A percentile compares a stretch with the other conserved stretches of the same genome.
Conservation (phyloP, 495 filamentous ascomycete species). For the Aspergillus affinis region DNA sequence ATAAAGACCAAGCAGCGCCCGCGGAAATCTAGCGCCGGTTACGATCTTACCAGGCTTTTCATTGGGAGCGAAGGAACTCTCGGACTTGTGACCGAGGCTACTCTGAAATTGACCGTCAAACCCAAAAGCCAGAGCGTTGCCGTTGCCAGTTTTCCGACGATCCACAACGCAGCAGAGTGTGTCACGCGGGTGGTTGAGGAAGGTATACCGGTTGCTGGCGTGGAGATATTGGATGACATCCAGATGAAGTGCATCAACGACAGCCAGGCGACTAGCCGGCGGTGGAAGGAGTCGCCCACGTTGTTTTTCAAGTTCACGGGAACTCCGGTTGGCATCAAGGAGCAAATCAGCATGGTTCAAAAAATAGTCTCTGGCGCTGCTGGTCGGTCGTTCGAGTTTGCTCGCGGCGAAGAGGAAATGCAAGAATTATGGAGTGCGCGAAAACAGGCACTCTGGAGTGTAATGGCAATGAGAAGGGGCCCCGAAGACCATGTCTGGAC, state of each 20-base stretch:
- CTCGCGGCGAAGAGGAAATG: constrained; percentile 54
- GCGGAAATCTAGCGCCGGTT: constrained; percentile 64
- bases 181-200: constrained; percentile 60
- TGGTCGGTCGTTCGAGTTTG: constrained; percentile 59
- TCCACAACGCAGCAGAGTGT: constrained; percentile 57
- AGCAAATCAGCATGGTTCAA: constrained; percentile 58
- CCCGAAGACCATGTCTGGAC: constrained; percentile 63
- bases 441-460: constrained; percentile 60
- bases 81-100: constrained; percentile 64
- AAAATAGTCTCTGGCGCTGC: constrained; percentile 51
- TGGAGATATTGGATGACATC: constrained; percentile 65
- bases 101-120: constrained; percentile 61
- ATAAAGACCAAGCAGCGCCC: constrained; percentile 66
- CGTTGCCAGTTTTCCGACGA: constrained; percentile 58
- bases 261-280: constrained; percentile 50
- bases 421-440: constrained; percentile 61
- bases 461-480: constrained; percentile 55
- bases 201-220: constrained; percentile 61
- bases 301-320: constrained; percentile 68
- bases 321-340: constrained; percentile 56
- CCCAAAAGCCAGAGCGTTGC: constrained; percentile 62
- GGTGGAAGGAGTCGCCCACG: constrained; percentile 62
- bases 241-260: constrained; percentile 68
- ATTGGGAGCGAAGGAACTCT: constrained; percentile 67
- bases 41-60: constrained; percentile 63